Conservation (phyloP, 139 green algal genomes). For the Prasinococcaceae sp. region DNA sequence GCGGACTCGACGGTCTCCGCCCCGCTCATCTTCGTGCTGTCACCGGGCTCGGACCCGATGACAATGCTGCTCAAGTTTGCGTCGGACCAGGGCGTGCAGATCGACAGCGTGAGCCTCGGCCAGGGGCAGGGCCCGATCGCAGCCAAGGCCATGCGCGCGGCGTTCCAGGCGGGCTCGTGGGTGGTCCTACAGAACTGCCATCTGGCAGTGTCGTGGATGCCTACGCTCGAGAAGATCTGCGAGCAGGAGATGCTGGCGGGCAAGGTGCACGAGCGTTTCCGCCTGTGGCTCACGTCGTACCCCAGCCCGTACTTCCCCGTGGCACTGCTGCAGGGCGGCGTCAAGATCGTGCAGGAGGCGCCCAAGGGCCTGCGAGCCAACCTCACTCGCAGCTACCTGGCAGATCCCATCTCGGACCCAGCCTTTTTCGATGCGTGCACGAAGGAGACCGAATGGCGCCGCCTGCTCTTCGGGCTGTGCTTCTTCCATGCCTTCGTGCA, state of each 20-base stretch:
- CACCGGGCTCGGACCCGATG: slow-evolving; percentile 50
- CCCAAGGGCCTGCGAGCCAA: slow-evolving; percentile 44
- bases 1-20: slow-evolving; percentile 39
- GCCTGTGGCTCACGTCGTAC: slow-evolving; percentile 62
- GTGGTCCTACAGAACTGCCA: slow-evolving; percentile 69
- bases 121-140: slow-evolving; percentile 63
- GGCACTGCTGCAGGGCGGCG: slow-evolving; percentile 46
- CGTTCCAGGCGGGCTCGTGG: slow-evolving; percentile 46
- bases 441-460: slow-evolving; percentile 42
- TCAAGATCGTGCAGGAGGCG: slow-evolving; percentile 74
- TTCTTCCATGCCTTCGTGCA: slow-evolving; percentile 63
- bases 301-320: slow-evolving; percentile 50
- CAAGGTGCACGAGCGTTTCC: slow-evolving; percentile 30
- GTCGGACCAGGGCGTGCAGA: slow-evolving; percentile 32
- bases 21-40: slow-evolving; percentile 66
- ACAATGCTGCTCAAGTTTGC: slow-evolving; percentile 55
- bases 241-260: slow-evolving; percentile 24
- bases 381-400: slow-evolving; percentile 49
- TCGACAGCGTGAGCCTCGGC: slow-evolving; percentile 54
- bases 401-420: slow-evolving; percentile 37
- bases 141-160: slow-evolving; percentile 43
- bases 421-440: slow-evolving; percentile 51
- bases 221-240: slow-evolving; percentile 53
- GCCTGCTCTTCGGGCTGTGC: slow-evolving; percentile 51
- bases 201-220: slow-evolving; percentile 53